phyloP scores from a whole-genome alignment of 495 filamentous ascomycete species.

The Letharia lupina region DNA sequence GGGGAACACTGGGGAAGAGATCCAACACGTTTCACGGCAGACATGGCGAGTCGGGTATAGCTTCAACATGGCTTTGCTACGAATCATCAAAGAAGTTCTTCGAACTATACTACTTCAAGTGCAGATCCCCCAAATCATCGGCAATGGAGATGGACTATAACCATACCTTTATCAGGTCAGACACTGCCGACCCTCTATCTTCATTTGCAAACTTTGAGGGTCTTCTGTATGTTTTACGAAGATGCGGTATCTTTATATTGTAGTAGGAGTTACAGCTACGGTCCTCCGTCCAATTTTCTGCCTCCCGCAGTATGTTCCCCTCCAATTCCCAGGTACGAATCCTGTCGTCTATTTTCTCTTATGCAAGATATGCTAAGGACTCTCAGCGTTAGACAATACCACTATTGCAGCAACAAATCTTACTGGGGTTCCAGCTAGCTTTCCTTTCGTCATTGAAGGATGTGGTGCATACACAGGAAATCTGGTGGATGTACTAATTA shows the following conservation, averaged over 20 bases:
- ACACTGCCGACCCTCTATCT: not conserved
- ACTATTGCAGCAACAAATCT: not conserved
- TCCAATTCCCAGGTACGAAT: not conserved
- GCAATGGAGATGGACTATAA: not conserved
- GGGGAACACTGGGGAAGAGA: not conserved
- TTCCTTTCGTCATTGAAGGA: not conserved
- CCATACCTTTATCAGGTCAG: not conserved
- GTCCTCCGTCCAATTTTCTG: not conserved
- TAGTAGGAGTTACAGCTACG: not conserved
- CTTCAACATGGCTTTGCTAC: not conserved
- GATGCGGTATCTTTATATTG: not conserved
- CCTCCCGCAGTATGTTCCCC: not conserved
- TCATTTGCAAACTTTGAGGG: not conserved
- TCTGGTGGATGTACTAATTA: not conserved
- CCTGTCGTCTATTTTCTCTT: not conserved
- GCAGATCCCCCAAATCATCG: not conserved
- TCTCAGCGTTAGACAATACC: not conserved
- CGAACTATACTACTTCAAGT: not conserved
- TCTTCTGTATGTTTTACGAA: not conserved
- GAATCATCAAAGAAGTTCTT: not conserved
- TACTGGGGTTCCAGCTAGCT: not conserved
- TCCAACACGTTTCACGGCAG: not conserved
- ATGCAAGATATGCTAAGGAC: no score
- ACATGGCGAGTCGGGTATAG: not conserved
- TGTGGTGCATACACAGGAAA: not conserved